Conservation (phyloP, 805 yeast species). For the Suhomyces pyralidae region DNA sequence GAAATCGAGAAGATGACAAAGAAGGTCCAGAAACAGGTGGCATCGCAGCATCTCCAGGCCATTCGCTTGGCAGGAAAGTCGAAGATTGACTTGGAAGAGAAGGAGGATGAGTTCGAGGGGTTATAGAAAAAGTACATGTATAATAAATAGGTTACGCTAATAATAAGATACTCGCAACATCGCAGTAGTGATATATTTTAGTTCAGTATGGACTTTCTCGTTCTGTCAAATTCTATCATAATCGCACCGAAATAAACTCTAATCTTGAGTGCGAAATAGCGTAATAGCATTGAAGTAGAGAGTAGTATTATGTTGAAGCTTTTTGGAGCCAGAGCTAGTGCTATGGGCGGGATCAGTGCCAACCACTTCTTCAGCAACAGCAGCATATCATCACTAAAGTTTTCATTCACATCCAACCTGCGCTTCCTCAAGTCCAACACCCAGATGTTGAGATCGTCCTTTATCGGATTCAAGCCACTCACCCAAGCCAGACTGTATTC, state of each 20-base stretch:
- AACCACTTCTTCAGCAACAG: conserved; percentile 5
- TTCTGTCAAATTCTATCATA: too few relatives aligned
- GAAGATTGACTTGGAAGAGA: conserved; percentile 64
- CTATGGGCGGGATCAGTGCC: neutral
- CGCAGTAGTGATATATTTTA: too few relatives aligned
- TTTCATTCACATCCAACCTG: neutral
- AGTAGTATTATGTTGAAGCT: neutral
- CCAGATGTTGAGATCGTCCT: conserved; percentile 13
- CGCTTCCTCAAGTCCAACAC: conserved; percentile 8
- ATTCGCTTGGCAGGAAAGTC: conserved; percentile 69
- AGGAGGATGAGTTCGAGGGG: conserved; percentile 32
- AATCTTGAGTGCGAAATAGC: neutral
- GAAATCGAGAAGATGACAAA: conserved; percentile 88
- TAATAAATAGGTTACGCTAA: neutral
- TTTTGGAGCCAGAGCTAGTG: neutral
- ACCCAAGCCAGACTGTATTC: neutral
- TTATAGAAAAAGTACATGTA: neutral
- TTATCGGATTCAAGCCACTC: conserved; percentile 5
- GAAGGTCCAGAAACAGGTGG: conserved; percentile 78
- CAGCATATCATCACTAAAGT: neutral
- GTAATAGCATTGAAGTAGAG: neutral
- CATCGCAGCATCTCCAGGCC: conserved; percentile 71
- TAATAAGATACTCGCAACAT: too few relatives aligned
- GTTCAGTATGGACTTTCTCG: too few relatives aligned
- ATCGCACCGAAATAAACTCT: neutral